Percentiles rank a stretch among this genome's conserved stretches.
phyloP scores from a whole-genome alignment of 371 early-diverging fungal genomes.

The Basidiobolus meristosporus region DNA sequence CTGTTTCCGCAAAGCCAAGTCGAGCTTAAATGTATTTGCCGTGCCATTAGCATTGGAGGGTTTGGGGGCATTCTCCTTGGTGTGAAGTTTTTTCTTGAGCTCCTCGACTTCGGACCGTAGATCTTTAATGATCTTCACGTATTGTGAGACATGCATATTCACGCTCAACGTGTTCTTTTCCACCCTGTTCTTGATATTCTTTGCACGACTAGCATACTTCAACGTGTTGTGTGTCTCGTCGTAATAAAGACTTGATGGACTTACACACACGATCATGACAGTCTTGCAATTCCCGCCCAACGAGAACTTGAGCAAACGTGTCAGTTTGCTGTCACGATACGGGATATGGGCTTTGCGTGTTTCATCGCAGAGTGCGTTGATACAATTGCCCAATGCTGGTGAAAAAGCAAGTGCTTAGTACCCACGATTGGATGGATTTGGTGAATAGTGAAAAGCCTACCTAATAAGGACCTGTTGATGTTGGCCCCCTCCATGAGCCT shows the following conservation, averaged over 20 bases:
- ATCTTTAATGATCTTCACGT: constrained; percentile 28
- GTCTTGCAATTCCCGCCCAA: constrained; percentile 66
- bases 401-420: too few relatives aligned
- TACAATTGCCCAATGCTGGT: constrained; percentile 78
- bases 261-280: constrained; percentile 75
- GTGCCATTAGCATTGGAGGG: too few relatives aligned
- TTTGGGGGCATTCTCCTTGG: too few relatives aligned
- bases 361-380: constrained; percentile 63
- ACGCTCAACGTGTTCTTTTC: constrained; percentile 27
- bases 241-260: constrained; percentile 39
- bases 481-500: constrained; percentile 70
- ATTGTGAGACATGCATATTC: constrained; percentile 31
- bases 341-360: constrained; percentile 40
- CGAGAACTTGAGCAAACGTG: constrained; percentile 66
- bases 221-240: constrained; percentile 81
- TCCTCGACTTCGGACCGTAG: constrained; percentile 29
- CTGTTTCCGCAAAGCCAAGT: too few relatives aligned
- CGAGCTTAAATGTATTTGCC: too few relatives aligned
- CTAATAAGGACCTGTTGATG: constrained; percentile 70
- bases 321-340: constrained; percentile 78
- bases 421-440: too few relatives aligned
- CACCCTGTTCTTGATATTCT: constrained; percentile 46
- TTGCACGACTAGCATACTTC: constrained; percentile 71
- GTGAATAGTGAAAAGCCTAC: too few relatives aligned
- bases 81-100: constrained; percentile 23